phyloP scores from a whole-genome alignment of 805 yeast genomes.

The Ascoidea tarda region DNA sequence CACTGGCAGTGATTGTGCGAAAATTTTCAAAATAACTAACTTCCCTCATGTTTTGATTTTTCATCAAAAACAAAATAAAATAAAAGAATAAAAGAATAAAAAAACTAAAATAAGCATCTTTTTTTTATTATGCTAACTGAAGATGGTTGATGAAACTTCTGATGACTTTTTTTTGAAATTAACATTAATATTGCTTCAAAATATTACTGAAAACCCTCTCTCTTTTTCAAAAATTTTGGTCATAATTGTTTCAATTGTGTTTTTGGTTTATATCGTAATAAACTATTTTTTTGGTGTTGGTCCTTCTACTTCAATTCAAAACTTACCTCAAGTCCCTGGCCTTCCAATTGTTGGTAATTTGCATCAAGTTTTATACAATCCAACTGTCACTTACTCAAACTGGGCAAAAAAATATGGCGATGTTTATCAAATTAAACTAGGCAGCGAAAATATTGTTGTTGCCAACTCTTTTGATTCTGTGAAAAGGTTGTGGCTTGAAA shows the following conservation, averaged over 20 bases:
- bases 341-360: slow-evolving; percentile 39
- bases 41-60: too few species aligned
- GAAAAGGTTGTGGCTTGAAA: slow-evolving; percentile 34
- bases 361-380: slow-evolving; percentile 29
- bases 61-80: too few species aligned
- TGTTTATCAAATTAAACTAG: slow-evolving; percentile 52
- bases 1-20: too few species aligned
- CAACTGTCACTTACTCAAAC: slow-evolving; percentile 30
- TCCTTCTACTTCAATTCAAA: slow-evolving; percentile 20
- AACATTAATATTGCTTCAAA: too few species aligned
- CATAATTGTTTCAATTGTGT: not conserved
- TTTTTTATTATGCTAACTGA: too few species aligned
- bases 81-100: too few species aligned
- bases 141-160: too few species aligned
- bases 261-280: slow-evolving; percentile 6
- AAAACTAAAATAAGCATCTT: too few species aligned
- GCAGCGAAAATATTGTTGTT: slow-evolving; percentile 40
- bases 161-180: too few species aligned
- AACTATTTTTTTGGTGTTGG: slow-evolving; percentile 11
- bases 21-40: too few species aligned
- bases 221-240: too few species aligned
- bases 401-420: slow-evolving; percentile 31
- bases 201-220: too few species aligned
- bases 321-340: slow-evolving; percentile 29
- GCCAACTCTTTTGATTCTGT: slow-evolving; percentile 53